These are phyloP conservation scores for Dinochytrium kinnereticum DNA, from an alignment of 371 early-diverging fungal species.

Conservation along the genomic window DNA sequence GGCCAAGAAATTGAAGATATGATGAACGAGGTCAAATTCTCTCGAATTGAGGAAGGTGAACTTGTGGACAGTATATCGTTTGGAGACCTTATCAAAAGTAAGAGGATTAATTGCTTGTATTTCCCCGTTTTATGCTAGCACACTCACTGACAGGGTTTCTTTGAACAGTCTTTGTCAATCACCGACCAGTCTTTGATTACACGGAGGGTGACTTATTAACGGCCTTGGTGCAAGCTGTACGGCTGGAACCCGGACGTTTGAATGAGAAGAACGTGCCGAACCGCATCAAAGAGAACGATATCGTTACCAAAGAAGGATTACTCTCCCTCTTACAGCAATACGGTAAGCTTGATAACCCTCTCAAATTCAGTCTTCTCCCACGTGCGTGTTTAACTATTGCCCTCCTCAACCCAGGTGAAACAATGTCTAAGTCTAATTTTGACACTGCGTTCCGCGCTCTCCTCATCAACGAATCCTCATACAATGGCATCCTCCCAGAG, in stretches of 20 bases:
- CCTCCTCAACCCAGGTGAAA: constrained; percentile 42
- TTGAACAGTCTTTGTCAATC: constrained; percentile 51
- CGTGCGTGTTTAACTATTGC: too few species aligned
- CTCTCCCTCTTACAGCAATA: constrained; percentile 50
- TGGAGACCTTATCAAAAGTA: constrained; percentile 52
- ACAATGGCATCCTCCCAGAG: constrained; percentile 38
- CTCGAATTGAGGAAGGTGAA: constrained; percentile 41
- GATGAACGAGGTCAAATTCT: constrained; percentile 56
- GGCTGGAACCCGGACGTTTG: constrained; percentile 40
- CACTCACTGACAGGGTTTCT: too few species aligned
- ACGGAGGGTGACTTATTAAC: constrained; percentile 39
- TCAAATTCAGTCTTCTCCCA: too few species aligned
- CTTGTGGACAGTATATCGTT: constrained; percentile 41
- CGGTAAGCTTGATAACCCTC: constrained; percentile 34
- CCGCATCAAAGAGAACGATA: constrained; percentile 9
- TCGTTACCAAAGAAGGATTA: constrained; percentile 37
- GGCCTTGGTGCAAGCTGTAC: constrained; percentile 40
- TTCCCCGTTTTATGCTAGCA: background rate
- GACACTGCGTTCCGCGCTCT: constrained; percentile 41
- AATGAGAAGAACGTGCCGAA: constrained; percentile 11
- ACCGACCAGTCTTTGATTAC: constrained; percentile 45
- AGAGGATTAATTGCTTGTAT: constrained; percentile 1
- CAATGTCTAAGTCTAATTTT: constrained; percentile 44
- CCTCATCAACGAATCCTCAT: constrained; percentile 32
- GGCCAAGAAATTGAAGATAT: constrained; percentile 56